Conservation (phyloP, 345 rosid species). For the Eucalyptus rudis region DNA sequence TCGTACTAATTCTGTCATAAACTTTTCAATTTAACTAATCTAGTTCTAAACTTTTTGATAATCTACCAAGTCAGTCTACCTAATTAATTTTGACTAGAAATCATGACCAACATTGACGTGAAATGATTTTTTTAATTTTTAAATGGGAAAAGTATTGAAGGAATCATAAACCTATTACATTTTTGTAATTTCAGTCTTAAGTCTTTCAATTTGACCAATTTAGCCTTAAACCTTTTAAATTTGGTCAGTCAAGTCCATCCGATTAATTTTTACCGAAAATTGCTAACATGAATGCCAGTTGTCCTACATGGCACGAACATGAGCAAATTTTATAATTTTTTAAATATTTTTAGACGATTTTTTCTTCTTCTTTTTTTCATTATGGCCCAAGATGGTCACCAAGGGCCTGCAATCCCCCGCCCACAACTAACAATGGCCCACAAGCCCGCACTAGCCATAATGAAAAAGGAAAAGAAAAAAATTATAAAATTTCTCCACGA, state of each 20-base stretch:
- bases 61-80: accelerated
- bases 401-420: accelerated
- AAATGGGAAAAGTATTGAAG: no score
- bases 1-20: accelerated
- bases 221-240: accelerated
- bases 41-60: background rate
- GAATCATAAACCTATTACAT: no score
- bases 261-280: accelerated
- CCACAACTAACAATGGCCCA: background rate
- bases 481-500: accelerated
- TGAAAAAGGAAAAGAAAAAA: no score
- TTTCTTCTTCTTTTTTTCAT: no score
- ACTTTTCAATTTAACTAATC: accelerated
- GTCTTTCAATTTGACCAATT: accelerated
- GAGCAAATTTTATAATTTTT: background rate
- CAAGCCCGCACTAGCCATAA: accelerated
- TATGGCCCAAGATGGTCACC: accelerated
- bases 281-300: accelerated
- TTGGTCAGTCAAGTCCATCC: accelerated
- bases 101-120: accelerated
- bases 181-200: accelerated
- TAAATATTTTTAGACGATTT: accelerated
- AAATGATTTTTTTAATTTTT: no score
- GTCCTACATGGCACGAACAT: no score
- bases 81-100: accelerated